Conservation (phyloP, 2,329 filamentous ascomycete genomes). For the Colletotrichum sp. region DNA sequence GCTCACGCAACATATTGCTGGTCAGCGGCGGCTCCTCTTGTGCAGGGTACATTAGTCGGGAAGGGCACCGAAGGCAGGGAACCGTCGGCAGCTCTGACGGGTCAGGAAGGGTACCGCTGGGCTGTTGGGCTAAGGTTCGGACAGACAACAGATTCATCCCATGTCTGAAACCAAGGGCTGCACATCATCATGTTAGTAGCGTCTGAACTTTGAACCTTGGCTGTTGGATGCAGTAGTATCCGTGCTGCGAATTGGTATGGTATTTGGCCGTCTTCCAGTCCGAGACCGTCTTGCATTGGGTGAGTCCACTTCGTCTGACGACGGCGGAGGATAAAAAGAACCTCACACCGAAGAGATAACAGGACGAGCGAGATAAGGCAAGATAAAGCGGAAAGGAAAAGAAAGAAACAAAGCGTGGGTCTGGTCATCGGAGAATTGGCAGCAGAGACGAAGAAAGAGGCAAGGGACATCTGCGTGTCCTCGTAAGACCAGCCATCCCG, state of each 20-base stretch:
- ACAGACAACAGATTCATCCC: conserved; percentile 8
- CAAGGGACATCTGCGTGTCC: background rate
- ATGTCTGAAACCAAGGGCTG: conserved; percentile 17
- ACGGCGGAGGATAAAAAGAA: background rate
- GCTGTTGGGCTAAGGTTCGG: conserved; percentile 2
- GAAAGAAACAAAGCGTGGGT: background rate
- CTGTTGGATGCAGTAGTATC: background rate
- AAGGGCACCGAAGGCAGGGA: background rate
- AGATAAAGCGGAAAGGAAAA: background rate
- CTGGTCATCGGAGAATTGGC: background rate
- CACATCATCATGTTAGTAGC: conserved; percentile 20
- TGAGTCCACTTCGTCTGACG: background rate
- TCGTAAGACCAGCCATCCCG: background rate
- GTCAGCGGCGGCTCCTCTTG: background rate
- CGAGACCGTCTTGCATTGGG: background rate
- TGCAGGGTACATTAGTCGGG: conserved; percentile 5
- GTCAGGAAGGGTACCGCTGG: background rate
- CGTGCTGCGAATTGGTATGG: background rate
- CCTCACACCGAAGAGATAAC: background rate
- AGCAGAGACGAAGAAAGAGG: background rate
- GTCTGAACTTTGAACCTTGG: conserved; percentile 15
- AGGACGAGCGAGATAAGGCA: background rate
- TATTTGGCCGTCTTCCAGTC: background rate
- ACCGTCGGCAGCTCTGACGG: background rate
- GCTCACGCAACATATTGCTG: conserved; percentile 14